Evolutionary conservation across 1,139 yeast genomes (phyloP), one percentile per base, ranked within the genome.

Genomic region (Candida tetrigidarum): DNA sequence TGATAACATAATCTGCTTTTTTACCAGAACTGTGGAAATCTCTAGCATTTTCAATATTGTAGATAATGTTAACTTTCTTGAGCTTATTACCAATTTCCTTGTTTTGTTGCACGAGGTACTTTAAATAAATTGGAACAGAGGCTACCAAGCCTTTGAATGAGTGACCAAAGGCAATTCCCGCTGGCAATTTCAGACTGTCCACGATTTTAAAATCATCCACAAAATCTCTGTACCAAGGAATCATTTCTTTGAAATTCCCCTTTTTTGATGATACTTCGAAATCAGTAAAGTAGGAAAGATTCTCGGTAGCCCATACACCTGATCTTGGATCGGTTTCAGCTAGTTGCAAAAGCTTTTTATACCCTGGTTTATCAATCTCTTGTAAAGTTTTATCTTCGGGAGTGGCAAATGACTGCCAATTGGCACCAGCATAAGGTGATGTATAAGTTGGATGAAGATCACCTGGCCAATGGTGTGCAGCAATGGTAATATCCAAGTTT

Each of bases 111-210:
- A 71, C 59, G 23, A 81, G 61, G 55, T 65, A 81, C 15, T 74
- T 64, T 48, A 81, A 64, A 53, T 81, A 81, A 20, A 73, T 64
- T 11, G 80, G 74, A 2, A 77, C 77, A 9, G 80, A 66, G 37
- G 81, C 69, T 35, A 78, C 78, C 41, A 81, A 66, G 0, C 84
- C 80, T 39, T 67, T 69, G 54, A 60, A 81, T 39, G 58, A 60
- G 44, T 57, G 68, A 2, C 83, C 85, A 49, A 62, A 67, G 0
- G 56, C 57, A 11, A 62, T 56, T 1, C 64, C 75, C 0, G 50
- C 52, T 19, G 62, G 72, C 22, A 74, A 62, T 23, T 76, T 71
- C 1, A 50, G 44, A 1, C 47, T 40, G 1, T 59, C 54, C 2
- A 76, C 36, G 8, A 58, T 58, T 43, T 59, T 54, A 46, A 63